Conservation (phyloP, 352 stramenopile species). For the Globisporangium rhizosaccharum region DNA sequence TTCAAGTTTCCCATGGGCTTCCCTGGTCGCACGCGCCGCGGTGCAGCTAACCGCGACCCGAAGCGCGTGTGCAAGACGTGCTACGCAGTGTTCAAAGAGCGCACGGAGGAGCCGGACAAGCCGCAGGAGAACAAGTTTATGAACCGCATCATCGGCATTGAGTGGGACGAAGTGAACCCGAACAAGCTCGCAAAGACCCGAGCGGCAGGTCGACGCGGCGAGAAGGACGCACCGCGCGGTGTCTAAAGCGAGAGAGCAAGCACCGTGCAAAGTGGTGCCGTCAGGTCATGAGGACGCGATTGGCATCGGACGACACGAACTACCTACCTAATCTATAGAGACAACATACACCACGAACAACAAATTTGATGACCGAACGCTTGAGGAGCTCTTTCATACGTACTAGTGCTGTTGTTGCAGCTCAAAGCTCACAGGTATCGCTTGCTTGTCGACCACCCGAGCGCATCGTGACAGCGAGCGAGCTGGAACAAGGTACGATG, state of each 20-base stretch:
- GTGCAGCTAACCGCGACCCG: conserved; percentile 50
- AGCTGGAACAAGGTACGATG: no score
- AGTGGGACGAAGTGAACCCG: conserved; percentile 89
- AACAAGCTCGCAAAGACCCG: conserved; percentile 61
- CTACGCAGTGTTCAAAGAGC: conserved; percentile 82
- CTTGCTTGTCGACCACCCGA: no score
- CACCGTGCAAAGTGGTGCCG: background rate
- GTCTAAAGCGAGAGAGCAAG: conserved; percentile 3
- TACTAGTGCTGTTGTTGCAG: no score
- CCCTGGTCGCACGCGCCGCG: conserved; percentile 62
- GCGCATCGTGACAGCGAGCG: no score
- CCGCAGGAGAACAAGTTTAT: conserved; percentile 60
- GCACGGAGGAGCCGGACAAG: conserved; percentile 60
- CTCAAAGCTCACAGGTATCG: no score
- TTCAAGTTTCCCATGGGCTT: conserved; percentile 83
- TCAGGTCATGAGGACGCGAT: background rate
- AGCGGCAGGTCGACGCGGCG: conserved; percentile 50
- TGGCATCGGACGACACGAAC: no score
- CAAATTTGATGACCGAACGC: no score
- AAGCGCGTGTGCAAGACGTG: conserved; percentile 86
- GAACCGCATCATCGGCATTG: conserved; percentile 76
- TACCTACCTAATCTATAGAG: background rate
- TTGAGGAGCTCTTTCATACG: no score
- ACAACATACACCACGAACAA: no score
- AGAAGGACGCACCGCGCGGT: conserved; percentile 23